Percentiles rank a stretch among this genome's conserved stretches.
Conservation (phyloP, 352 stramenopile genomes). For the Blastocystis sp. region DNA sequence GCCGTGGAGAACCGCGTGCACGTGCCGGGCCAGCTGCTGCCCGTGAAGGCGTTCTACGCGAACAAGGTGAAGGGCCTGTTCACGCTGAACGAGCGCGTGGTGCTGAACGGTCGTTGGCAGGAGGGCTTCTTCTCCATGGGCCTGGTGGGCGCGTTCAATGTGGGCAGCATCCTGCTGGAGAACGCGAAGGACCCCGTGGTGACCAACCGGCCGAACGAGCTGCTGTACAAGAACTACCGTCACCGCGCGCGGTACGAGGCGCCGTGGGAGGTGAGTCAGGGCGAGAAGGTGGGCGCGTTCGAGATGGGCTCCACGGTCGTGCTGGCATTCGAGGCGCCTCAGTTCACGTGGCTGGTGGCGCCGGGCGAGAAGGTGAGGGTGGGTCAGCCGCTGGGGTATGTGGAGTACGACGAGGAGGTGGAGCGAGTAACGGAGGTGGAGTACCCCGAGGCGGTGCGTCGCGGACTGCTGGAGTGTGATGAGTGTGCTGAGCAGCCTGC, state of each 20-base stretch:
- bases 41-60: slow-evolving; percentile 56
- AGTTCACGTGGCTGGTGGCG: slow-evolving; percentile 44
- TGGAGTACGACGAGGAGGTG: slow-evolving; percentile 77
- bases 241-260: slow-evolving; percentile 11
- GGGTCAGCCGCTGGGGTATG: slow-evolving; percentile 73
- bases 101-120: slow-evolving; percentile 18
- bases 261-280: neutral
- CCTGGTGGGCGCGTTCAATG: slow-evolving; percentile 64
- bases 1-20: slow-evolving; percentile 24
- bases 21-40: slow-evolving; percentile 41
- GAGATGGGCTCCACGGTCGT: slow-evolving; percentile 64
- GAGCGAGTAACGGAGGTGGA: neutral
- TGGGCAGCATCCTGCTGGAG: slow-evolving; percentile 29
- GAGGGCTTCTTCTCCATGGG: slow-evolving; percentile 52
- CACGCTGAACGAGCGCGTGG: slow-evolving; percentile 61
- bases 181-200: neutral
- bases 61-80: slow-evolving; percentile 58
- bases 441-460: neutral
- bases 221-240: neutral
- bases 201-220: slow-evolving; percentile 49
- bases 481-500: slow-evolving; percentile 17
- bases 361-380: slow-evolving; percentile 63
- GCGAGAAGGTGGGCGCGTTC: slow-evolving; percentile 9
- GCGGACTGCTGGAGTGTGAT: neutral
- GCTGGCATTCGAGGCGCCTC: slow-evolving; percentile 47